Base-by-base conservation (phyloP, 2,329 filamentous ascomycete genomes). In the Dactylellina drechsleri region DNA sequence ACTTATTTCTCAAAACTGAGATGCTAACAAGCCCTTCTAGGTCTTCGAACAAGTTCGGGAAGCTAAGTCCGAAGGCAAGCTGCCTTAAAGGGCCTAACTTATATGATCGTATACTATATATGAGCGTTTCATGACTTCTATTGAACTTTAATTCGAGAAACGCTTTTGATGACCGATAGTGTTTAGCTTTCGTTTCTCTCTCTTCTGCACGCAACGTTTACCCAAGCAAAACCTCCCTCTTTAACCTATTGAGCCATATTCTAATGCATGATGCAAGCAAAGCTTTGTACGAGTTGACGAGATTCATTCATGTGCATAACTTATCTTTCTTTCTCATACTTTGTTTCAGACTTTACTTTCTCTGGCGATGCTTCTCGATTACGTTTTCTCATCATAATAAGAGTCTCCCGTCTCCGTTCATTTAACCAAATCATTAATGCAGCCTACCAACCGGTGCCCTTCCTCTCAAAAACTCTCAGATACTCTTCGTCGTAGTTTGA, bases 11-110 rank as follows among this genome's bases (percentile, higher is more conserved):
- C 4, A 8, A 58, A n/a, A 73, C 26, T 36, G 41, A 50, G 41
- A 23, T 49, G 31, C 47, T 76, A 54, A 70, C 23, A 40, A 40
- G 7, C 8, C 57, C 49, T 13, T 71, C 20, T 79, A 90, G 88
- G 88, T 98, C 67, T 98, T 98, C 83, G 95, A 98, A 80, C 93
- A 97, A 85, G 94, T 98, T 80, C 92, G 89, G 83, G 90, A 92
- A 81, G 91, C 91, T 78, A 91, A 90, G 80, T 86, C 87, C 36
- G 90, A 92, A 20, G 91, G 91, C 78, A 92, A 92, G 82, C 83
- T 92, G n/a, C 28, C 72, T 68, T 49, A 49, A 49, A 45, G 2
- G n/a, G 4, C 7, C 43, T 4, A 41, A 26, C 18, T 43, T 15
- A 20, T 59, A 47, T 31, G 26, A 49, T 16, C 41, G 23, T 36